Conservation (phyloP, 2,329 filamentous ascomycete genomes). For the Aspergillus tubingensis region DNA sequence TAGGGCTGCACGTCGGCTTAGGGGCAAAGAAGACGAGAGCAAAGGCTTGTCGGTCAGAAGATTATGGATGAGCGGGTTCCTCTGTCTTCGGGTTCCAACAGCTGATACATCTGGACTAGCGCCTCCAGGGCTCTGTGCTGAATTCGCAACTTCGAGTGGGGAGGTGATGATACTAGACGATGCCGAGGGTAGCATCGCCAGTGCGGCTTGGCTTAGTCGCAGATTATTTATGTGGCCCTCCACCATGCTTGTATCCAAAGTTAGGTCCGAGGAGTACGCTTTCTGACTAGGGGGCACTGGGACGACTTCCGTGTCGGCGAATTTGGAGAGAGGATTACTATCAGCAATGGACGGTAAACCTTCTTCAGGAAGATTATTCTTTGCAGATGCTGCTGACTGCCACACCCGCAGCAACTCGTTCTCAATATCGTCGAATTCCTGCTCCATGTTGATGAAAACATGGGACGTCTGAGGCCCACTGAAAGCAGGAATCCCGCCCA, state of each 20-base stretch:
- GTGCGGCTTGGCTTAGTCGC: conserved; percentile 66
- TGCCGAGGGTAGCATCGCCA: conserved; percentile 76
- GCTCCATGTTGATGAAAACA: conserved; percentile 89
- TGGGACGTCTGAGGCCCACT: conserved; percentile 64
- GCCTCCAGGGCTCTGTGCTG: conserved; percentile 38
- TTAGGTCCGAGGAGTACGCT: conserved; percentile 8
- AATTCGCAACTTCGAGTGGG: conserved; percentile 75
- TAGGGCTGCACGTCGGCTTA: conserved; percentile 59
- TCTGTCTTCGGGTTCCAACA: conserved; percentile 60
- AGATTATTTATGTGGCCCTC: conserved; percentile 69
- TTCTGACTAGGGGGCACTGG: conserved; percentile 25
- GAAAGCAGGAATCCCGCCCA: conserved; percentile 78
- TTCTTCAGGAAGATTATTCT: conserved; percentile 9
- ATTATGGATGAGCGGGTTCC: conserved; percentile 92
- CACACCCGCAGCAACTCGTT: conserved; percentile 55
- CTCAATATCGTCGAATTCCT: conserved; percentile 75
- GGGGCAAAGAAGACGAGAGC: conserved; percentile 85
- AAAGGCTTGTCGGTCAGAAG: conserved; percentile 92
- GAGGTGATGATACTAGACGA: conserved; percentile 90
- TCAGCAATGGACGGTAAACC: conserved; percentile 22
- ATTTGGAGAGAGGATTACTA: conserved; percentile 50
- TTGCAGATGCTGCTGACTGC: conserved; percentile 17
- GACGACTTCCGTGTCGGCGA: conserved; percentile 35
- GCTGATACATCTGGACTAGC: conserved; percentile 42
- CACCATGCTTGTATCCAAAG: conserved; percentile 24